Percentiles rank a stretch among this genome's conserved stretches.
Evolutionary conservation across 257 asterid genomes (phyloP).

Genomic region (Capsicum baccatum): DNA sequence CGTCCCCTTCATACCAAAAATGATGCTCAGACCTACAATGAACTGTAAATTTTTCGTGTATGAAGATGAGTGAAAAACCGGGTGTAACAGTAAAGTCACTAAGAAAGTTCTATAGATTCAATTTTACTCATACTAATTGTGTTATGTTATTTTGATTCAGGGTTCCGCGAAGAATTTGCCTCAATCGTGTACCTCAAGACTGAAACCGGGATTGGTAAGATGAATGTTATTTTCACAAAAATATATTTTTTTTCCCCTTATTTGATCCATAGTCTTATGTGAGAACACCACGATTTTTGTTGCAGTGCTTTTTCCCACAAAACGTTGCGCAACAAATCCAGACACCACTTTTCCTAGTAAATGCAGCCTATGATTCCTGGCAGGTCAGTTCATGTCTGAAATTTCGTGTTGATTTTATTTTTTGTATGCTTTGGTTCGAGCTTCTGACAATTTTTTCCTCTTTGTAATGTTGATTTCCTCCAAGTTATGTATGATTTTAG

Average conservation of each 20-base stretch:
- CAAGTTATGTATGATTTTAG: background rate
- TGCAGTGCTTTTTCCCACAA: conserved; percentile 94
- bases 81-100: background rate
- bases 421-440: background rate
- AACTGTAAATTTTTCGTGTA: background rate
- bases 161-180: conserved; percentile 79
- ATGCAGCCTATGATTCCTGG: conserved; percentile 40
- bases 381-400: conserved; percentile 29
- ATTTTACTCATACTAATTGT: background rate
- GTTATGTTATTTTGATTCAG: conserved; percentile 46
- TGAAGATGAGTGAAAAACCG: background rate
- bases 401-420: background rate
- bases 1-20: background rate
- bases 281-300: conserved; percentile 17
- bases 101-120: background rate
- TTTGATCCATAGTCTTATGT: background rate
- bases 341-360: conserved; percentile 44
- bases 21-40: background rate
- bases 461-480: background rate
- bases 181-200: conserved; percentile 62
- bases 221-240: background rate
- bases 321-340: conserved; percentile 55
- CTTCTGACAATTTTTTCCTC: background rate
- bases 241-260: background rate
- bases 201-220: conserved; percentile 79